phyloP scores from a whole-genome alignment of 140 eudicot species.

The Flaveria floridana region DNA sequence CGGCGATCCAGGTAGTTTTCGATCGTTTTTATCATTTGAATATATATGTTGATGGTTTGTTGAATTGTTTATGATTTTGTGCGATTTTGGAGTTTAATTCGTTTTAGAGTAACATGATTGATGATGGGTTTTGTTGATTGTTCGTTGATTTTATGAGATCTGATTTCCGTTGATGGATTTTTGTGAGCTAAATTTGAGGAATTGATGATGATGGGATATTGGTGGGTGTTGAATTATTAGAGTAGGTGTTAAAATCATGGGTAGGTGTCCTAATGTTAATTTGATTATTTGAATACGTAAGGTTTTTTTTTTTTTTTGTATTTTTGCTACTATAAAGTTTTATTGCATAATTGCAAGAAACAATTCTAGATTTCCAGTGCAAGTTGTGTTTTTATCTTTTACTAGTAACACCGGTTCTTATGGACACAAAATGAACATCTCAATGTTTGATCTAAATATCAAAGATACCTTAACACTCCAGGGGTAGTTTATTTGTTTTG shows the following conservation, averaged over 20 bases:
- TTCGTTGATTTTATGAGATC: not conserved
- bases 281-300: too few species aligned
- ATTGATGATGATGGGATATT: conserved; percentile 7
- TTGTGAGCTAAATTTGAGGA: not conserved
- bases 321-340: too few species aligned
- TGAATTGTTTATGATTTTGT: not conserved
- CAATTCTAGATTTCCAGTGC: too few species aligned
- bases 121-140: not conserved
- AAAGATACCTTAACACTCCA: not conserved
- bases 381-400: too few species aligned
- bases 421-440: not conserved
- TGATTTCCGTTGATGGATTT: not conserved
- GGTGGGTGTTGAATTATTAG: conserved; percentile 12
- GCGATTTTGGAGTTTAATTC: not conserved
- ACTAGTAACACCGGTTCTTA: too few species aligned
- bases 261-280: not conserved
- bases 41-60: not conserved
- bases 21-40: not conserved
- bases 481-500: not conserved
- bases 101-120: not conserved
- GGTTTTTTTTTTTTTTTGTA: too few species aligned
- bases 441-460: not conserved
- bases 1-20: conserved; percentile 73
- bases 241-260: conserved; percentile 14
- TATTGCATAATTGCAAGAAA: too few species aligned